Evolutionary conservation across 805 yeast genomes (phyloP), one percentile per base, ranked within the genome.

Genomic region (Lachancea quebecensis): DNA sequence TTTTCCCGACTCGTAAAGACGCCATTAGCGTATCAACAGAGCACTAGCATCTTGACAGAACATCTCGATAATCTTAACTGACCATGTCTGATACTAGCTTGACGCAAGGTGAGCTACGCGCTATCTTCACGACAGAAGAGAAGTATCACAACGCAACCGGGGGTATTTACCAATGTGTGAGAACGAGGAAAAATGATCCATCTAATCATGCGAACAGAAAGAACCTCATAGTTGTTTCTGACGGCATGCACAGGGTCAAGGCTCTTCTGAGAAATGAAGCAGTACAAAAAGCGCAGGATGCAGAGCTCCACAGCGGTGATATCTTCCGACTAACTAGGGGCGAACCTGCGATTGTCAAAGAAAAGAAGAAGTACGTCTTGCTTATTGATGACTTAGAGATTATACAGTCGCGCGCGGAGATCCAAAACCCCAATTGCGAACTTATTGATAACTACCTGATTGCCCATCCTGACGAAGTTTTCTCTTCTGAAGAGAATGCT

Each of bases 361-460:
- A 61, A 32, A 69, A 73, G 35, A 70, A 67, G 58, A 77, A 75
- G 54, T 72, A 71, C 46, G 74, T 76, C 34, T 55, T 75, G 47
- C 62, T 75, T 44, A 67, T 77, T 42, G 72, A 73, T 44, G 74
- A 72, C 45, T 65, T 73, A 31, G 74, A 72, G 45, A 61, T 76
- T 11, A 57, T 70, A 25, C 62, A 65, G 35, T 59, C 66, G 12
- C 68, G 67, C 11, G 67, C 71, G 7, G 69, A 59, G 45, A 65
- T 64, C 51, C 61, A 61, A 36, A 71, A 72, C 39, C 60, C 62
- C n/a, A 52, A 65, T n/a, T 61, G 68, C 40, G 62, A 55, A 38
- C 62, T 69, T 33, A 59, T 82, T 34, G 88, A 82, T 57, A 74
- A 73, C 16, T 82, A 81, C 57, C 77, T 79, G 52, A 71, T 66